These are phyloP conservation scores for Taxawa tesnikishii DNA, from an alignment of 2,329 filamentous ascomycete species.

Conservation along the genomic window DNA sequence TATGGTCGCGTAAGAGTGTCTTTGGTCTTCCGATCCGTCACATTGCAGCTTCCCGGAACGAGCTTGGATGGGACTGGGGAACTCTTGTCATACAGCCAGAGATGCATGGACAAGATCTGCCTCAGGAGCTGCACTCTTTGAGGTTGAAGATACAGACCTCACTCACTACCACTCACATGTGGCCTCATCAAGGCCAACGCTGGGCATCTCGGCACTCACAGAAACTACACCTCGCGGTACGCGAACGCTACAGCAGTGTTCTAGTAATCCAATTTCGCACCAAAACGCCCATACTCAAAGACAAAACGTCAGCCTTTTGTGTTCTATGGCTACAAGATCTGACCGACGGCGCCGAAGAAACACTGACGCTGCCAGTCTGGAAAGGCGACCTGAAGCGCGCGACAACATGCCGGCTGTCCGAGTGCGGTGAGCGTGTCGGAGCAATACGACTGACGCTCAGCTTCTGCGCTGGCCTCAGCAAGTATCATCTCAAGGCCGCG, in stretches of 20 bases:
- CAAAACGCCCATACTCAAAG: slow-evolving; percentile 37
- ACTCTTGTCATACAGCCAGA: slow-evolving; percentile 51
- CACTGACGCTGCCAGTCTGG: slow-evolving; percentile 50
- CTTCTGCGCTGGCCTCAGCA: slow-evolving; percentile 50
- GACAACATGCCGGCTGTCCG: slow-evolving; percentile 33
- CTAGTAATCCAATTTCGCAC: slow-evolving; percentile 48
- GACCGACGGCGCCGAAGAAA: slow-evolving; percentile 51
- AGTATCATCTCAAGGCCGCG: slow-evolving; percentile 45
- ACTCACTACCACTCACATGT: slow-evolving; percentile 47
- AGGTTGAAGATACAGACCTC: slow-evolving; percentile 49
- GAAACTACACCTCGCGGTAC: slow-evolving; percentile 42
- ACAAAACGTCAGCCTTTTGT: slow-evolving; percentile 48
- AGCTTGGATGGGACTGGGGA: slow-evolving; percentile 60
- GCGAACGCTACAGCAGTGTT: slow-evolving; percentile 47
- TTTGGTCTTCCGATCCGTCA: slow-evolving; percentile 60
- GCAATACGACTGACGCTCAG: slow-evolving; percentile 45
- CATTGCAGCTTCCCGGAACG: slow-evolving; percentile 46
- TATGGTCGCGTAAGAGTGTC: slow-evolving; percentile 58
- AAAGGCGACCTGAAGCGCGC: slow-evolving; percentile 50
- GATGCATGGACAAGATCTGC: slow-evolving; percentile 37
- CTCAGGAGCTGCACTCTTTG: slow-evolving; percentile 27
- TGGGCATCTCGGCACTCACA: slow-evolving; percentile 41
- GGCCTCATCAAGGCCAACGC: slow-evolving; percentile 29
- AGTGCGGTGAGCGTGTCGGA: slow-evolving; percentile 46
- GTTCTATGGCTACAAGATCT: slow-evolving; percentile 61